phyloP scores from a whole-genome alignment of 1,284 basidiomycete genomes.

The Xerocomus amazonicus region DNA sequence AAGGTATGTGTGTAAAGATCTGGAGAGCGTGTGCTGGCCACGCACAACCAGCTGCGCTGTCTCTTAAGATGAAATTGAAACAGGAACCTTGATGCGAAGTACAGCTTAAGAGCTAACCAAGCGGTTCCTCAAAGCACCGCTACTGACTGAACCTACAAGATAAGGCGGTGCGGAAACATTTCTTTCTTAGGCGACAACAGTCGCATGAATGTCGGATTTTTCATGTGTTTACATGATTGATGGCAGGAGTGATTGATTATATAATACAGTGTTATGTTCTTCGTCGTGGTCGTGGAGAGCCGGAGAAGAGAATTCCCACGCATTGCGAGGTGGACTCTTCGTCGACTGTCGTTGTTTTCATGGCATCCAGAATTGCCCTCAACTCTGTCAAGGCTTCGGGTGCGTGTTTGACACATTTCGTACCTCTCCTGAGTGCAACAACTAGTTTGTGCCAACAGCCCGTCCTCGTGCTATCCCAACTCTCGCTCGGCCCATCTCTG shows the following conservation, averaged over 20 bases:
- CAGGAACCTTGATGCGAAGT: neutral
- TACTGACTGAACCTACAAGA: too few species aligned
- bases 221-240: too few species aligned
- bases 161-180: too few species aligned
- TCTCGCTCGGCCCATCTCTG: slow-evolving; percentile 48
- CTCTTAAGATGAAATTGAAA: neutral
- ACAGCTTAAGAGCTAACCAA: neutral
- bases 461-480: slow-evolving; percentile 57
- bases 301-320: slow-evolving; percentile 39
- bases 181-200: too few species aligned
- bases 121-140: too few species aligned
- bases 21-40: neutral
- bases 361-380: slow-evolving; percentile 72
- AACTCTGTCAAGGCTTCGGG: slow-evolving; percentile 62
- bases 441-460: slow-evolving; percentile 34
- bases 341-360: slow-evolving; percentile 28
- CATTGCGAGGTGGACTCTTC: slow-evolving; percentile 24
- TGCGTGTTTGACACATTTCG: slow-evolving; percentile 28
- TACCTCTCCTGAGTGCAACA: neutral
- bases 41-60: neutral
- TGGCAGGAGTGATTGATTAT: too few species aligned
- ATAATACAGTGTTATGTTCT: too few species aligned
- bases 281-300: slow-evolving; percentile 43
- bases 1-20: neutral
- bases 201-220: too few species aligned